Evolutionary conservation across 139 green algal species (phyloP).

Genomic region (Chlorella vulgaris): DNA sequence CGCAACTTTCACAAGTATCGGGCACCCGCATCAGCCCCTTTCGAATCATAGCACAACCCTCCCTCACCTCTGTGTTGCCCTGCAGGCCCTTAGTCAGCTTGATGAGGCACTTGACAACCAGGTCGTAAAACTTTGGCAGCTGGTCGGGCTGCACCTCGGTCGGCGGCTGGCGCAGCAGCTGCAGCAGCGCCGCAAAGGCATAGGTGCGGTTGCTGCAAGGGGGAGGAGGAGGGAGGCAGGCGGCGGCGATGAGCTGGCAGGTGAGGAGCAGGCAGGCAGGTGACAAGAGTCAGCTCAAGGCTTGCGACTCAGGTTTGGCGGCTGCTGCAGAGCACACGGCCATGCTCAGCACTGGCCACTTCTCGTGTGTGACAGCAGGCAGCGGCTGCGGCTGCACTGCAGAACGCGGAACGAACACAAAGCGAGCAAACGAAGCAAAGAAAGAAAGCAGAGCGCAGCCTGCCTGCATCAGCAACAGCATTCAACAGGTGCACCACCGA

Average conservation of each 20-base stretch:
- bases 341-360: too few species aligned
- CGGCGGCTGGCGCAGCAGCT: conserved; percentile 67
- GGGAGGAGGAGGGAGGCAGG: not conserved
- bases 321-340: too few species aligned
- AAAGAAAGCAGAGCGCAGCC: too few species aligned
- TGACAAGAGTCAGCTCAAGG: too few species aligned
- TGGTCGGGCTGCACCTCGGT: conserved; percentile 23
- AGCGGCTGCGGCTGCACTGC: too few species aligned
- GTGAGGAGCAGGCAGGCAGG: not conserved
- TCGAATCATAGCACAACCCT: too few species aligned
- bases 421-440: too few species aligned
- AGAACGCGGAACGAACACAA: too few species aligned
- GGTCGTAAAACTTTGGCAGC: conserved; percentile 75
- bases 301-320: too few species aligned
- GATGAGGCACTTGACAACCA: conserved; percentile 98
- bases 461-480: not conserved
- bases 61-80: conserved; percentile 56
- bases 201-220: conserved; percentile 62
- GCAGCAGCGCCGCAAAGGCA: conserved; percentile 80
- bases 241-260: not conserved
- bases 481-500: not conserved
- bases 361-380: too few species aligned
- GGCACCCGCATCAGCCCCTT: not conserved
- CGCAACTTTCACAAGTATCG: too few species aligned
- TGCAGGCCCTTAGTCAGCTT: conserved; percentile 90